Base-by-base conservation (phyloP, 75 land plant genomes). In the Selaginella tamariscina region DNA sequence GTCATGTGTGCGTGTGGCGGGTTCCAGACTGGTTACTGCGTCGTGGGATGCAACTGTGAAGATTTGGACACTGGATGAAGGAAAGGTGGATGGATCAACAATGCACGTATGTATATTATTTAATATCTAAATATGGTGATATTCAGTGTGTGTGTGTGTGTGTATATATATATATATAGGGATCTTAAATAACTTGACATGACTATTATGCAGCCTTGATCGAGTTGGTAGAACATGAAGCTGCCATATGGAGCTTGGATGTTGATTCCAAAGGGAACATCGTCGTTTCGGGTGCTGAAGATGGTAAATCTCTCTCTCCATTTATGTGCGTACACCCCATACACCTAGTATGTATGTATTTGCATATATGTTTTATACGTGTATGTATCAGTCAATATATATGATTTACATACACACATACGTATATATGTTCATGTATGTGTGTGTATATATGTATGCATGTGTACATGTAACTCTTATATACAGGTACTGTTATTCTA, bases 41-140 rank as follows among this genome's bases (percentile, higher is more conserved):
- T 79, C 81, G 18, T 79, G 74, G 74, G 81, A 79, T 75, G 74
- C 74, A 49, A 79, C 79, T 24, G 67, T 79, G 23, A 79, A 79
- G 55, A 54, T 75, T 2, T 79, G 81, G 81, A 72, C 62, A 20
- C 56, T 79, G 29, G 79, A 71, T 30, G 81, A 79, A 71, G 79
- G 28, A 76, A 74, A 76, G 74, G 81, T 18, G 65, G 70, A 26
- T 79, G 81, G 81, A 2, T 72, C 24, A 54, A 2, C 68, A 70
- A 21, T 18, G n/a, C 73, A 32, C 49, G 24, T 64, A 32, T 5
- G 18, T 67, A 11, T 1, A 2, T 39, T 23, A 22, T 18, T 30
- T 70, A 54, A 5, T 39, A 5, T 39, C 49, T 39, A 39, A 39
- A 5, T 39, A 39, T 39, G 5, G 49, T 39, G n/a, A n/a, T n/a